Conservation (phyloP, 2,329 filamentous ascomycete species). For the Hypoxylon sp. region DNA sequence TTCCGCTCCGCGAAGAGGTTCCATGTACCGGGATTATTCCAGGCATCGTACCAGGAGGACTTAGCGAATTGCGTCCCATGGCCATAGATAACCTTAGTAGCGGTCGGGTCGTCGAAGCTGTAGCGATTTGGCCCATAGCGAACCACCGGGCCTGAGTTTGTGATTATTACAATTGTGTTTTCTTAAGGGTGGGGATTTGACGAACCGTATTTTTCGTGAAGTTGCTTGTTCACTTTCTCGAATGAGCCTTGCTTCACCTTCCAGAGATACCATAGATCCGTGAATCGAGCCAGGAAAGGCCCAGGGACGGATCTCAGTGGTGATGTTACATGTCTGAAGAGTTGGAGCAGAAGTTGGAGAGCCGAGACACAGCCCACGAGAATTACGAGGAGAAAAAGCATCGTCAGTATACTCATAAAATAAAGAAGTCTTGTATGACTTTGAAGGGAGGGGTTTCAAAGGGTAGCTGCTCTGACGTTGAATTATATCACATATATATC, state of each 20-base stretch:
- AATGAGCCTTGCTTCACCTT: slow-evolving; percentile 50
- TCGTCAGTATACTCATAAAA: background rate
- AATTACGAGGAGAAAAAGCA: background rate
- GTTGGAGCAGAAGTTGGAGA: slow-evolving; percentile 2
- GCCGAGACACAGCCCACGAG: slow-evolving; percentile 5
- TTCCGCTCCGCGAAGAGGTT: slow-evolving; percentile 53
- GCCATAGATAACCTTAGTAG: slow-evolving; percentile 61
- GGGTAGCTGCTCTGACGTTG: background rate
- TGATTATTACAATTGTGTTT: background rate
- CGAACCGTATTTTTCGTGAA: slow-evolving; percentile 54
- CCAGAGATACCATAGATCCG: slow-evolving; percentile 52
- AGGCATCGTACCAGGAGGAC: slow-evolving; percentile 55
- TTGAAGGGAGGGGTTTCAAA: background rate
- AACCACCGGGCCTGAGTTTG: slow-evolving; percentile 57
- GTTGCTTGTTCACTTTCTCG: slow-evolving; percentile 49
- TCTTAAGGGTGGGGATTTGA: background rate
- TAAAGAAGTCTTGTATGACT: background rate
- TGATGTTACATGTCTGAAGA: slow-evolving; percentile 28
- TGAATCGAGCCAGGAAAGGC: slow-evolving; percentile 50
- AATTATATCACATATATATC: background rate
- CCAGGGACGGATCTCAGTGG: slow-evolving; percentile 51
- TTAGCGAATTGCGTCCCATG: slow-evolving; percentile 56
- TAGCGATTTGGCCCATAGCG: slow-evolving; percentile 65
- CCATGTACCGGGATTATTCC: slow-evolving; percentile 27
- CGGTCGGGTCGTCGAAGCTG: slow-evolving; percentile 60